Evolutionary conservation across 148 eudicot species (phyloP), one percentile per base, ranked within the genome.

Genomic region (Linanthus parryae): DNA sequence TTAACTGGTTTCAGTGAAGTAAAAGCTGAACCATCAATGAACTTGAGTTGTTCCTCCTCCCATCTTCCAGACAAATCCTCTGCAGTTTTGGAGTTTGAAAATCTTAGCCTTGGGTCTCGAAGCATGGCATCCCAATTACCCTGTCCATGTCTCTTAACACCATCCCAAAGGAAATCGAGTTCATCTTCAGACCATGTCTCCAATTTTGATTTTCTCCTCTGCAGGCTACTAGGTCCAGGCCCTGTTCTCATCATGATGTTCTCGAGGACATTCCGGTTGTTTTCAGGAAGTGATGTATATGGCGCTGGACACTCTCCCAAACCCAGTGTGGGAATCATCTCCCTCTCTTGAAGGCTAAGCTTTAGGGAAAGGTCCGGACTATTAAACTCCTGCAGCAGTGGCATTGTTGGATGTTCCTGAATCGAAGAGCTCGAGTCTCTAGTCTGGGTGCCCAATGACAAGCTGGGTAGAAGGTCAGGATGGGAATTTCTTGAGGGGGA

Each of bases 91-190:
- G 56, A 73, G 53, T 75, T 82, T 0, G 96, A 81, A 57, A 92
- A 87, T 48, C 65, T 81, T 58, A 84, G 65, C 64, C 88, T 65
- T 29, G 94, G 83, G 67, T 92, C 94, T 40, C 64, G 67, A 33
- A 84, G 79, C 87, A 87, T 79, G 19, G 83, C 53, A 40, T 84
- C 89, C 98, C 98, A 92, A 42, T 82, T 80, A 44, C 88, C 96
- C 40, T 66, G 57, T 12, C 99, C 99, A 47, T 87, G 90, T 68
- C 99, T 81, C 16, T 96, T 85, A 59, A 92, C 88, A 29, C 96
- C 98, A 69, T 87, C 73, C 99, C 98, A 92, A 13, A 92, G 81
- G 66, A 70, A 79, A 70, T 92, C 98, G 39, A 92, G 96, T 48
- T 87, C 96, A 43, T 92, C 96, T 56, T 92, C 96, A 7, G 90